These are phyloP conservation scores for Stellera chamaejasme DNA, from an alignment of 345 rosid genomes.

Conservation along the genomic window DNA sequence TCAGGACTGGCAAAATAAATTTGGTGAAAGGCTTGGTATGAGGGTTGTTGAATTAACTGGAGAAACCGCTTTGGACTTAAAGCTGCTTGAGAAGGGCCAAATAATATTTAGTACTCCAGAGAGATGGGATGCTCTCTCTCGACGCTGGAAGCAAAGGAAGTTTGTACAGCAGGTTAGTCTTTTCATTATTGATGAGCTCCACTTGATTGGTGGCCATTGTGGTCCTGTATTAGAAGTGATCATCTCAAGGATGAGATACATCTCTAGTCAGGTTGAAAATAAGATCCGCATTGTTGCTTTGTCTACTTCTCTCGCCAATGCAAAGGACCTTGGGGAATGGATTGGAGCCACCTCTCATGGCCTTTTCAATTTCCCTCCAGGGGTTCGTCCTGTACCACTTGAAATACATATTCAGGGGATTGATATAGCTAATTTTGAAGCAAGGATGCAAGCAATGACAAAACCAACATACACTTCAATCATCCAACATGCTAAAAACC, in stretches of 20 bases:
- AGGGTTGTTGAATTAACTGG: slow-evolving; percentile 84
- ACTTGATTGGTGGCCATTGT: slow-evolving; percentile 89
- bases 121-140: slow-evolving; percentile 97
- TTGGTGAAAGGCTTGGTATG: slow-evolving; percentile 75
- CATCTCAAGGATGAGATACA: slow-evolving; percentile 90
- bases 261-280: slow-evolving; percentile 72
- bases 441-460: slow-evolving; percentile 96
- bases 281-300: slow-evolving; percentile 84
- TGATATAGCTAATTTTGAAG: slow-evolving; percentile 83
- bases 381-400: slow-evolving; percentile 89
- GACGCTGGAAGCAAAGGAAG: slow-evolving; percentile 91
- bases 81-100: slow-evolving; percentile 82
- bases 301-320: slow-evolving; percentile 95
- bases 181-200: slow-evolving; percentile 89
- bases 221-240: slow-evolving; percentile 90
- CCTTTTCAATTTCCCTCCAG: slow-evolving; percentile 87
- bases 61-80: slow-evolving; percentile 71
- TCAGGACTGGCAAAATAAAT: slow-evolving; percentile 82
- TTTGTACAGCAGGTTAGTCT: slow-evolving; percentile 85
- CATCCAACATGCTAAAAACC: slow-evolving; percentile 68
- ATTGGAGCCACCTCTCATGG: slow-evolving; percentile 90
- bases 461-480: slow-evolving; percentile 83
- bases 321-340: slow-evolving; percentile 97
- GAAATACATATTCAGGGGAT: slow-evolving; percentile 93
- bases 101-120: slow-evolving; percentile 85